Base-by-base conservation (phyloP, 2,329 filamentous ascomycete species). In the Incumbomyces delicatus region DNA sequence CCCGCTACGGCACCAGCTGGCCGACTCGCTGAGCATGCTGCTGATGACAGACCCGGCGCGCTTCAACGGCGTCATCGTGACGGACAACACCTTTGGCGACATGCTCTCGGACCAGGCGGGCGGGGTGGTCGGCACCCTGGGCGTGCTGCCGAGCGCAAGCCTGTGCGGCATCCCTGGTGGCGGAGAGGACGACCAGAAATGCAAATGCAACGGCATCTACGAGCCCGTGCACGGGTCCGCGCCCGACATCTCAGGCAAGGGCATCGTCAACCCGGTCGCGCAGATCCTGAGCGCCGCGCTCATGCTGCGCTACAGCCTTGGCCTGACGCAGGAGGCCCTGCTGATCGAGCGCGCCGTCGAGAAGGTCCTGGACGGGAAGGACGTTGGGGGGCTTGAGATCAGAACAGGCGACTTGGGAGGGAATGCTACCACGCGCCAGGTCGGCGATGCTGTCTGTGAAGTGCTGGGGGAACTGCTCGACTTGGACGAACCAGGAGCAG, bases 51-150 rank as follows among this genome's bases (percentile, higher is more conserved):
- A 96, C 73, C 92, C 92, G 45, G 73, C 81, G 44, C 89, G 89
- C 49, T 98, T 96, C 81, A 95, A 95, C 76, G 56, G 54, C 20
- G 89, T 98, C 50, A 81, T 98, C 48, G 92, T 98, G 70, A 83
- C 82, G 75, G 92, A 92, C 69, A 98, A 98, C 78, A 78, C 96
- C 62, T 98, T 96, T 77, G 92, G 92, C 70, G 92, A 96, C 73
- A 98, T 98, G 77, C 80, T 98, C 57, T 96, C 90, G 63, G 92
- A 98, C 70, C 95, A 96, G 87, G 96, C 92, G 76, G 92, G 92
- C 62, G 92, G 92, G 74, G 78, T 98, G 59, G 96, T 98, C 62
- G 92, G 92, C 67, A 92, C 92, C 71, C 85, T 98, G 55, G 92
- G 92, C 67, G 81, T 98, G 44, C 95, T 92, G 33, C 92, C 92